A percentile compares a stretch with the other conserved stretches of the same genome.
Conservation (phyloP, 441 rosid species). For the Theobroma grandiflorum region DNA sequence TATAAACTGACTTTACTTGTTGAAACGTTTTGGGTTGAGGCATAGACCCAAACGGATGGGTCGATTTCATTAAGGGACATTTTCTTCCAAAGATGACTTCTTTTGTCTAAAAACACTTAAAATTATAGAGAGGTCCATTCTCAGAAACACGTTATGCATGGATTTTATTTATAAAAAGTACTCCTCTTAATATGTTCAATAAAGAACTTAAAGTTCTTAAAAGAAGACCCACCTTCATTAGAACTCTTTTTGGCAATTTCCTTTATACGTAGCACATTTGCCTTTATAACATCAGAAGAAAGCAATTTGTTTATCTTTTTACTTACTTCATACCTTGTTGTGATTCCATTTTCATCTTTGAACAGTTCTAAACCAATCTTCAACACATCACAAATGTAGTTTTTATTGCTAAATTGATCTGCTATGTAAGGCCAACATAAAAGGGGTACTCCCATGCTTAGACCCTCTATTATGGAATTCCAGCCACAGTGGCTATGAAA, state of each 20-base stretch:
- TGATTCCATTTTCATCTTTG: slow-evolving; percentile 11
- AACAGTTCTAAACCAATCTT: slow-evolving; percentile 28
- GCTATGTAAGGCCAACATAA: slow-evolving; percentile 36
- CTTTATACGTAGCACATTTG: slow-evolving; percentile 19
- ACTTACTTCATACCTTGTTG: slow-evolving; percentile 27
- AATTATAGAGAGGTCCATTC: too few species aligned
- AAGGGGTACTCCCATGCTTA: slow-evolving; percentile 37
- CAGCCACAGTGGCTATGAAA: slow-evolving; percentile 52
- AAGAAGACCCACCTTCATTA: slow-evolving; percentile 31
- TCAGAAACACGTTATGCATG: too few species aligned
- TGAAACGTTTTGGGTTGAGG: too few species aligned
- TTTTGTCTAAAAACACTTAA: too few species aligned
- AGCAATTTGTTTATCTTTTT: slow-evolving; percentile 23
- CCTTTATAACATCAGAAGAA: slow-evolving; percentile 14
- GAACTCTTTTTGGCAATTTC: slow-evolving; percentile 25
- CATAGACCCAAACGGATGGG: too few species aligned
- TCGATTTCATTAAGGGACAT: too few species aligned
- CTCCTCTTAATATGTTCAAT: too few species aligned
- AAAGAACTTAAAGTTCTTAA: slow-evolving; percentile 20
- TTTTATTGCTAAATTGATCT: slow-evolving; percentile 36
- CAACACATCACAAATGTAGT: slow-evolving; percentile 31
- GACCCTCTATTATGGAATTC: slow-evolving; percentile 41
- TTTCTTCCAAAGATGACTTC: too few species aligned
- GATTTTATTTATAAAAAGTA: too few species aligned
- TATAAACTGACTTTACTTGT: too few species aligned